Evolutionary conservation across 441 rosid genomes (phyloP), one percentile per base, ranked within the genome.

Genomic region (Aleurites moluccanus): DNA sequence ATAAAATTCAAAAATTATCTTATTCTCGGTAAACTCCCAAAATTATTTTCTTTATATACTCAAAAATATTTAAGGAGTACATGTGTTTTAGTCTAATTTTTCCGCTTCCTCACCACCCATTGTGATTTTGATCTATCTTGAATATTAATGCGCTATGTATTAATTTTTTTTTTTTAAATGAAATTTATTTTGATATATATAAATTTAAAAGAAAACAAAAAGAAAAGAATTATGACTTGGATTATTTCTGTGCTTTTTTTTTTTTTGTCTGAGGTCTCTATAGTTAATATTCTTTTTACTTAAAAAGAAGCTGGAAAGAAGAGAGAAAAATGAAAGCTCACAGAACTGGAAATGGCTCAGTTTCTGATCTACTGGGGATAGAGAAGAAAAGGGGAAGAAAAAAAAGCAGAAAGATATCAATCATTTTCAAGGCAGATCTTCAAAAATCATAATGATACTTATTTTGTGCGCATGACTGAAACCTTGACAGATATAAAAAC

Each of bases 391-490:
- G 14, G 61, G 14, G 61, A 64, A 38, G 30, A 35, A 13, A 38
- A 38, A n/a, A 21, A 21, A 40, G 35, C 30, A 15, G 50, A 53
- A 20, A 63, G 76, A 76, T 56, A 73, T 73, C 77, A 70, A 70
- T 76, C 77, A 18, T 79, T 79, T 65, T 82, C 80, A 63, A 35
- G 7, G 49, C 42, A 73, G 80, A 79, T 82, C 50, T 76, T 73
- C 75, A 42, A 69, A 53, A 40, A 60, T 72, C 78, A 60, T 10
- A 38, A 59, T 10, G 23, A 63, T 50, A 38, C 69, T 76, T 72
- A 69, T 73, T 79, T 56, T 42, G 57, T n/a, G 10, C 74, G 21
- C 66, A 21, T 67, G 50, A 65, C 47, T 27, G 77, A 59, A 64
- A 69, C 53, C 64, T 40, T 59, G 53, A 65, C 75, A 73, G 64